Base-by-base conservation (phyloP, 2,329 filamentous ascomycete genomes). In the Sordariomycetes sp. region DNA sequence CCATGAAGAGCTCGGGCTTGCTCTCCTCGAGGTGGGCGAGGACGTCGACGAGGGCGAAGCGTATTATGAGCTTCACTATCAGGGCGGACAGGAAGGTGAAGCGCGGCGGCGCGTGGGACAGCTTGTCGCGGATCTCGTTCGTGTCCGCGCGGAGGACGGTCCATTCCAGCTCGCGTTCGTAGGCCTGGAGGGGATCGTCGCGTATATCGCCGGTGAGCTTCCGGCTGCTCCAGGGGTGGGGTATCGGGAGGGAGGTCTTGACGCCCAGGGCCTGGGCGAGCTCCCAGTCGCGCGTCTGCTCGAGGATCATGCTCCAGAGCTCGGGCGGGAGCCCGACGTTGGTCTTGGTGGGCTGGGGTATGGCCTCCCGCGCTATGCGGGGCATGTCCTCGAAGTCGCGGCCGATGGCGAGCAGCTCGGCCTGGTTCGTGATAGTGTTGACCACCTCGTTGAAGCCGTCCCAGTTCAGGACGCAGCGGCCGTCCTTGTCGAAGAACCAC, bases 231-330 rank as follows among this genome's bases (percentile, higher is more conserved):
- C 91, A 96, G 63, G 89, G 83, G 3, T 70, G 62, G 0, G 93
- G 91, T 61, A 86, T 82, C 1, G 83, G 80, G 6, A 96, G 75
- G 58, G 82, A 90, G 1, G 90, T 90, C 66, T 88, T 93, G 52
- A 97, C 82, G 59, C 88, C 86, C 6, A 97, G 76, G 0, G 89
- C 87, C 63, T 86, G 86, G 11, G 93, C 88, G 22, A 95, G 77
- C 71, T 97, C 93, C 93, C 93, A 97, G 69, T 97, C 93, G 51
- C 85, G 85, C 0, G 91, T 83, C 61, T 87, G 84, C 62, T 95
- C 89, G 51, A 97, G 83, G 54, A 97, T 88, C 59, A 93, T 87
- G 35, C 87, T 87, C 90, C 92, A 96, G 46, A 97, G 80, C 71
- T 97, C 93, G 0, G 88, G 84, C 0, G 93, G 93, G 1, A 97